These are phyloP conservation scores for Juglanconis oblonga DNA, from an alignment of 2,329 filamentous ascomycete genomes.

Conservation along the genomic window DNA sequence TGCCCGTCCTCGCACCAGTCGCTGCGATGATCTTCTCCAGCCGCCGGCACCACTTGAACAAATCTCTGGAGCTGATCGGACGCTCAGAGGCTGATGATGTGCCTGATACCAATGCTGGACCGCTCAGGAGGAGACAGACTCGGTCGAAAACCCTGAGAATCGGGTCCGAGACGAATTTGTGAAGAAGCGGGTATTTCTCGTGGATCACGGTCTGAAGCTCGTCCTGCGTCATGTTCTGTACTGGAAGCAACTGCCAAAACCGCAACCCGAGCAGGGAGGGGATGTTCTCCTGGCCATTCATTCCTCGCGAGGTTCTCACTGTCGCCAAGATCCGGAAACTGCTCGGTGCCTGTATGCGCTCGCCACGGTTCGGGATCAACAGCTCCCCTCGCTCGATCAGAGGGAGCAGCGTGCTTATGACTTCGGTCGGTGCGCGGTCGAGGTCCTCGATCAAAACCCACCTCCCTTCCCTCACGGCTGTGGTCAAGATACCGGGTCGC, in stretches of 20 bases:
- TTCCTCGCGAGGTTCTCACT: conserved; percentile 71
- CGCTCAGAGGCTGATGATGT: conserved; percentile 31
- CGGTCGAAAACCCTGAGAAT: conserved; percentile 59
- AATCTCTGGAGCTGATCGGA: conserved; percentile 60
- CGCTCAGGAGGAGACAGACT: conserved; percentile 42
- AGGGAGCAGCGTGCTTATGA: conserved; percentile 88
- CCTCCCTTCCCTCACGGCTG: conserved; percentile 86
- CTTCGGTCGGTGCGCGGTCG: conserved; percentile 89
- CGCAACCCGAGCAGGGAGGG: conserved; percentile 78
- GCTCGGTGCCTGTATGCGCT: conserved; percentile 76
- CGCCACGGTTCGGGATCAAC: conserved; percentile 82
- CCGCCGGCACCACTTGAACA: conserved; percentile 88
- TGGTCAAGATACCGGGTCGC: conserved; percentile 89
- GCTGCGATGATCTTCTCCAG: conserved; percentile 63
- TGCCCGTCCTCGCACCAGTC: conserved; percentile 60
- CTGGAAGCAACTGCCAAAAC: conserved; percentile 77
- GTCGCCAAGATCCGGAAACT: conserved; percentile 92
- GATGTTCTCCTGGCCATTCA: conserved; percentile 63
- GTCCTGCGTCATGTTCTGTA: conserved; percentile 60
- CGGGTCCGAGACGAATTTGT: conserved; percentile 53
- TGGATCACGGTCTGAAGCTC: conserved; percentile 76
- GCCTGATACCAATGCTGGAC: conserved; percentile 27
- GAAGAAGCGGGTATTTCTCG: conserved; percentile 67
- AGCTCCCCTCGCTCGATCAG: conserved; percentile 91
- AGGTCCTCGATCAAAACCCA: conserved; percentile 98